Evolutionary conservation across 1,284 basidiomycete species (phyloP), one percentile per base, ranked within the genome.

Genomic region (Neolentinus lepideus): DNA sequence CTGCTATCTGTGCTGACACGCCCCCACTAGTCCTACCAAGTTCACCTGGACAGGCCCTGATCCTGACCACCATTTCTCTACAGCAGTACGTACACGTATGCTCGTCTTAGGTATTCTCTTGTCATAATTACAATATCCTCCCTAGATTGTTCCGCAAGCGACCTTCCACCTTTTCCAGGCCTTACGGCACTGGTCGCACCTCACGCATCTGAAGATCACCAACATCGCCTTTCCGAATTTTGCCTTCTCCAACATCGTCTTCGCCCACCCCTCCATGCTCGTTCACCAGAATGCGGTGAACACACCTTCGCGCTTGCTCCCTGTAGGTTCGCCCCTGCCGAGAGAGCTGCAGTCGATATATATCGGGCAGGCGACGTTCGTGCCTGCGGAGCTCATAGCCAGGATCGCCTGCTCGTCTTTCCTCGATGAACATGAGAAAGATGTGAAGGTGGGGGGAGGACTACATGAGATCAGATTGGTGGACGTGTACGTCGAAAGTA

Each of bases 31-130:
- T 57, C 78, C 81, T 35, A 68, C 65, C 54, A 64, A 59, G 19
- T 82, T 84, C 60, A 67, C 67, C 21, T 84, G 83, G 83, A 75
- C 70, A 29, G 79, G 81, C 3, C 80, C 79, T 3, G 80, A 82
- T 59, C 80, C 82, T 27, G 75, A 74, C 19, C 80, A 83, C 59
- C 78, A 83, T 61, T 81, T 82, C 63, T 81, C 81, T 1, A 80
- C 71, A 16, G 79, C 81, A 19, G 82, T 82, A 62, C 62, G 78
- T 70, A 14, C 27, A 19, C 6, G 19, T 16, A 35, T 52, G 27
- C 52, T 26, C 55, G 26, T 53, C 36, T 53, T 36, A 14, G n/a
- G n/a, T n/a, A n/a, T n/a, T 29, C 54, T 12, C 27, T 25, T 11
- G 53, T 54, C 25, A 51, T 24, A 3, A 51, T 25, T 3, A n/a